Conservation (phyloP, 306 rosid genomes). For the Cicer pinnatifidum region DNA sequence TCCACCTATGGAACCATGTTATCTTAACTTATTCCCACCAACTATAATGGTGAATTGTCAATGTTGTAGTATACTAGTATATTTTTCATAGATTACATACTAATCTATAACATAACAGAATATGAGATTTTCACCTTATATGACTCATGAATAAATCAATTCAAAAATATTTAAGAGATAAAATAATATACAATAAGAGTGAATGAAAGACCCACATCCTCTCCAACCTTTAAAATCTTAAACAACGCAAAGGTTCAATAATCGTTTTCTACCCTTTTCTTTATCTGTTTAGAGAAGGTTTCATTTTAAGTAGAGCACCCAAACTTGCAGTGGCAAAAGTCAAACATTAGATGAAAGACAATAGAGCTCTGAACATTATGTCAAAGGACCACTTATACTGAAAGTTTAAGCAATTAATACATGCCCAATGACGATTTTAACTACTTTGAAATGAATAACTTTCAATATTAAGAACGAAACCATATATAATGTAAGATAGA, state of each 20-base stretch:
- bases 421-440: not conserved
- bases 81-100: not conserved
- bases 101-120: not conserved
- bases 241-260: conserved; percentile 21
- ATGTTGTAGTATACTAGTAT: not conserved
- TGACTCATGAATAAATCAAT: not conserved
- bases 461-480: not conserved
- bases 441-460: not conserved
- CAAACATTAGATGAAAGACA: not conserved
- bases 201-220: not conserved
- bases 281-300: not conserved
- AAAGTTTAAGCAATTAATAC: conserved; percentile 1
- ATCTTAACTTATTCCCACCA: not conserved
- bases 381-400: not conserved
- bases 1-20: not conserved
- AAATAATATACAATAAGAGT: not conserved
- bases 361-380: not conserved
- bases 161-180: not conserved
- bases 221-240: not conserved
- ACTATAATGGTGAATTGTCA: not conserved
- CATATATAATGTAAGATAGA: not conserved
- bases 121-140: not conserved
- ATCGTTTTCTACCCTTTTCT: not conserved
- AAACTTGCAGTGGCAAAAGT: not conserved
- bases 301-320: not conserved